These are phyloP conservation scores for Diaporthe ilicicola DNA, from an alignment of 2,329 filamentous ascomycete genomes.

Conservation along the genomic window DNA sequence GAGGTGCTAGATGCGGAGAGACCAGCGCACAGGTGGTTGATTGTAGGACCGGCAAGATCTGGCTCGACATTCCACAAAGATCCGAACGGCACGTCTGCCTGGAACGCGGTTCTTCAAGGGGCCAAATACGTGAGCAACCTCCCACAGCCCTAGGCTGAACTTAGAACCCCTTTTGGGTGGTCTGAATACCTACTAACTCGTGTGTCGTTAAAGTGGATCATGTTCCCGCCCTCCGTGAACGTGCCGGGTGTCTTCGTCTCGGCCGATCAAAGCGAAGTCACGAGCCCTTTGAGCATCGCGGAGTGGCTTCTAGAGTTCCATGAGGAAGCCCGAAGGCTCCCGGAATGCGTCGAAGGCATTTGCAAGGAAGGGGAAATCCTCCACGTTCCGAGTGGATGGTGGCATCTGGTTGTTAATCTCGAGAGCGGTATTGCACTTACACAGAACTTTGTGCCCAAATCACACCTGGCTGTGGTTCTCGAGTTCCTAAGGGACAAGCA, in stretches of 20 bases:
- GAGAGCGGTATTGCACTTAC: constrained; percentile 87
- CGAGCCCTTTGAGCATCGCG: constrained; percentile 92
- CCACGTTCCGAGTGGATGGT: constrained; percentile 95
- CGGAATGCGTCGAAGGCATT: constrained; percentile 85
- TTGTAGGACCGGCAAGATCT: constrained; percentile 85
- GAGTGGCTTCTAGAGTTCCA: constrained; percentile 96
- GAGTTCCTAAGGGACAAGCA: constrained; percentile 83
- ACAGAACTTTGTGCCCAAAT: constrained; percentile 90
- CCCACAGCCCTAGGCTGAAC: background rate
- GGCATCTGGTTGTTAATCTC: constrained; percentile 93
- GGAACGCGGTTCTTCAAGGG: constrained; percentile 92
- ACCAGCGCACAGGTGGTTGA: constrained; percentile 91
- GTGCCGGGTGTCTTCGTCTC: constrained; percentile 93
- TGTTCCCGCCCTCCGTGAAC: constrained; percentile 84
- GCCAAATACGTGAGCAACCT: constrained; percentile 72
- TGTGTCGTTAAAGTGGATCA: constrained; percentile 72
- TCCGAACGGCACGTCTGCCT: constrained; percentile 78
- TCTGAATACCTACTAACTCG: background rate
- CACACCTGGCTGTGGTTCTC: constrained; percentile 78
- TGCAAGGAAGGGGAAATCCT: constrained; percentile 86
- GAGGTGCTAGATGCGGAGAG: constrained; percentile 78
- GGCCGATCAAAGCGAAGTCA: constrained; percentile 90
- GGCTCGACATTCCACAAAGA: constrained; percentile 96
- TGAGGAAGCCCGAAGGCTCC: constrained; percentile 76
- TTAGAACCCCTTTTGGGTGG: background rate